phyloP scores from a whole-genome alignment of 1,139 yeast genomes.

The Suhomyces bokatorum region DNA sequence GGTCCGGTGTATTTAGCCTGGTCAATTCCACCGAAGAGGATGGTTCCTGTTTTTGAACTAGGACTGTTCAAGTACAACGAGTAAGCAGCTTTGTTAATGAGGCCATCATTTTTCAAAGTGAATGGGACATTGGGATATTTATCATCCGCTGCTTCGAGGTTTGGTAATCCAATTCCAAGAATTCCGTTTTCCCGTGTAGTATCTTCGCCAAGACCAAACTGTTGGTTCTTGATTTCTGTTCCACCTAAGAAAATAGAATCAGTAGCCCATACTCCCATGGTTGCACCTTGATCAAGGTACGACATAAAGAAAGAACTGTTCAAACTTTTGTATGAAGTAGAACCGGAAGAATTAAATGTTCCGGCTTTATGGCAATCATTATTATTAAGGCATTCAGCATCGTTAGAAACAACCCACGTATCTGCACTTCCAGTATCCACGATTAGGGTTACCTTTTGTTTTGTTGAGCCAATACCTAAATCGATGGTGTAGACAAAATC shows the following conservation, averaged over 20 bases:
- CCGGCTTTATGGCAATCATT: slow-evolving; percentile 14
- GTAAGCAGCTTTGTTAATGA: slow-evolving; percentile 22
- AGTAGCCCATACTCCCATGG: slow-evolving; percentile 20
- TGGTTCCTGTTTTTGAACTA: slow-evolving; percentile 14
- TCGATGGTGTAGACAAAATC: neutral
- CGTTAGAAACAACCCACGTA: slow-evolving; percentile 22
- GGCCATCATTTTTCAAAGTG: slow-evolving; percentile 23
- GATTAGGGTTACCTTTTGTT: slow-evolving; percentile 10
- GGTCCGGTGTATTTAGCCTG: slow-evolving; percentile 20
- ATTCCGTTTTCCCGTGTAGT: slow-evolving; percentile 19
- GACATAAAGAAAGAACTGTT: slow-evolving; percentile 12
- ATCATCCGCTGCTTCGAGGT: neutral
- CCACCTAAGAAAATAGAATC: slow-evolving; percentile 18
- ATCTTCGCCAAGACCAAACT: slow-evolving; percentile 22
- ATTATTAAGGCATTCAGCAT: slow-evolving; percentile 24
- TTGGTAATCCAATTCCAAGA: slow-evolving; percentile 40
- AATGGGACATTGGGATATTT: slow-evolving; percentile 22
- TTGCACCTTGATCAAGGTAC: slow-evolving; percentile 18
- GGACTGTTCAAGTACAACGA: slow-evolving; percentile 22
- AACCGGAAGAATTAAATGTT: slow-evolving; percentile 11
- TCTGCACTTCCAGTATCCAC: slow-evolving; percentile 29
- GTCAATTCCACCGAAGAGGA: slow-evolving; percentile 25
- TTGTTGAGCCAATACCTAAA: slow-evolving; percentile 12
- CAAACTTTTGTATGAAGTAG: slow-evolving; percentile 9
- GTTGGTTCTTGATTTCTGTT: slow-evolving; percentile 15